Evolutionary conservation across 306 rosid species (phyloP), one percentile per base, ranked within the genome.

Genomic region (Dalbergia oliveri): DNA sequence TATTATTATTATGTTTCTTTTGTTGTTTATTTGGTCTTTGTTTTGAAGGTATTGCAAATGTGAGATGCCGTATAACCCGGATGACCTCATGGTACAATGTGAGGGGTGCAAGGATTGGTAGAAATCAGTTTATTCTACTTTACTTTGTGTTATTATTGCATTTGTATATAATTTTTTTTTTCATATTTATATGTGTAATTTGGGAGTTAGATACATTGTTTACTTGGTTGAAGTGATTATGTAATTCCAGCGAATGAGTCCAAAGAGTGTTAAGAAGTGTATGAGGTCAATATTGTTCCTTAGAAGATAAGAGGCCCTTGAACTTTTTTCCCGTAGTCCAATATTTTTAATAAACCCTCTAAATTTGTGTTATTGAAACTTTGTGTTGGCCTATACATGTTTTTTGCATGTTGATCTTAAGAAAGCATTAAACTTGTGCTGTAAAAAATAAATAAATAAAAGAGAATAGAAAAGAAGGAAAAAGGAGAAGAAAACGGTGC

Each of bases 51-150:
- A 91, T 81, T 94, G 98, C 94, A 94, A 90, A 79, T 94, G 97
- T 34, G 97, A 94, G 86, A 94, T 91, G 98, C 98, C 98, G 45
- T 94, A 91, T 76, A 94, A 94, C 77, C 98, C 98, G 23, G 98
- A 94, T 53, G 98, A 91, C 79, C 95, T 94, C 66, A 94, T 94
- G 98, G 95, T 94, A 81, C 94, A 94, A 81, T 94, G 98, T 74
- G 99, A 94, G 61, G 97, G 89, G 61, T 94, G 99, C 91, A 93
- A 91, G 87, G 97, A 94, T 82, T 93, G 99, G 97, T 94, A 88
- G 85, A 19, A 81, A 77, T n/a, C 64, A 71, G 77, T 79, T 56
- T 79, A 60, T 68, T 61, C 34, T 78, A 67, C 39, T 67, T 59
- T 59, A 82, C 81, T 81, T 72, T 69, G 31, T 31, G 33, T 63